These are phyloP conservation scores for Candida krabiensis DNA, from an alignment of 805 yeast genomes.

Conservation along the genomic window DNA sequence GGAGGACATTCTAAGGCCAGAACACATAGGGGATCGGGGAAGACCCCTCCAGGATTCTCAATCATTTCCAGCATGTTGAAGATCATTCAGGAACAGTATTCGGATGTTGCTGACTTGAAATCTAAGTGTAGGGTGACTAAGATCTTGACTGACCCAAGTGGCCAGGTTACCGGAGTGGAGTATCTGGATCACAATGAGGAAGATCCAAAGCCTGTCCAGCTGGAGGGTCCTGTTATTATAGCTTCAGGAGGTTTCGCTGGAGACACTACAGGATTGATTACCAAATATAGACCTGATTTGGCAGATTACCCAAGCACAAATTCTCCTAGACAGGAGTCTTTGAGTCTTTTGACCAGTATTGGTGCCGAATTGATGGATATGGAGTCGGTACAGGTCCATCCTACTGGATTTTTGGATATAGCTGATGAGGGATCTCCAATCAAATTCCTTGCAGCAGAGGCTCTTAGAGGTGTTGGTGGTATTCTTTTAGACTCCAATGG, in stretches of 20 bases:
- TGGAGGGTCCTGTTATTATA: slow-evolving; percentile 58
- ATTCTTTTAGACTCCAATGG: slow-evolving; percentile 47
- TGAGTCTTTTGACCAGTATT: slow-evolving; percentile 49
- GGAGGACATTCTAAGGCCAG: slow-evolving; percentile 84
- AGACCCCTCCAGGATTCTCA: slow-evolving; percentile 66
- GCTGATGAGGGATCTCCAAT: slow-evolving; percentile 37
- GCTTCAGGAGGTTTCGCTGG: slow-evolving; percentile 72
- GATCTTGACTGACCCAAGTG: slow-evolving; percentile 30
- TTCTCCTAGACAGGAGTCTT: slow-evolving; percentile 64
- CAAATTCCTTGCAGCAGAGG: slow-evolving; percentile 64
- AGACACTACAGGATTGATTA: slow-evolving; percentile 49
- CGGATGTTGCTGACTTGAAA: slow-evolving; percentile 34
- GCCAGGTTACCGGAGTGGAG: slow-evolving; percentile 25
- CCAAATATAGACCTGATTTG: slow-evolving; percentile 59
- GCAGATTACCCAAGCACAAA: slow-evolving; percentile 58
- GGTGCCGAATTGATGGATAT: slow-evolving; percentile 59
- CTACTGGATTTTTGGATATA: slow-evolving; percentile 58
- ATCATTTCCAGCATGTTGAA: slow-evolving; percentile 56
- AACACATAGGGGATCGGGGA: slow-evolving; percentile 76
- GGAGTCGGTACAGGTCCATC: slow-evolving; percentile 68
- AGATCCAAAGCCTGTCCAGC: slow-evolving; percentile 13
- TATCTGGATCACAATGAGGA: slow-evolving; percentile 33
- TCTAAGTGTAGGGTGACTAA: slow-evolving; percentile 40
- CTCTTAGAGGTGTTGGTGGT: slow-evolving; percentile 67
- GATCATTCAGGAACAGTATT: slow-evolving; percentile 45